Base-by-base conservation (phyloP, 192 early-diverging fungal genomes). In the Backusella luteola region DNA sequence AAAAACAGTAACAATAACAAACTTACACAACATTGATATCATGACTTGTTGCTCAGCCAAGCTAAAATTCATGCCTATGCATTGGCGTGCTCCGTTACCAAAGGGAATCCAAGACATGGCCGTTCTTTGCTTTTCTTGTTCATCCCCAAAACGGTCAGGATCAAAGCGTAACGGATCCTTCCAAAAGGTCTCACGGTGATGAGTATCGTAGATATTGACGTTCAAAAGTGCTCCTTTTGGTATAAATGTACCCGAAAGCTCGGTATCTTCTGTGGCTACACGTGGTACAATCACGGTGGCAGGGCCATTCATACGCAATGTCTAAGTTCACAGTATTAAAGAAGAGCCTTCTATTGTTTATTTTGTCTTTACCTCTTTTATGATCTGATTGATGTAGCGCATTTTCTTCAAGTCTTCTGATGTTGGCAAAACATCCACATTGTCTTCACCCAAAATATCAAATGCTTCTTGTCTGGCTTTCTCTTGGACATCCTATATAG, bases 21-120 rank as follows among this genome's bases (percentile, higher is more conserved):
- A 76, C 75, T 73, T 76, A 80, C 79, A 39, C 67, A 76, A 87
- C 80, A 90, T 89, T 3, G 87, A 68, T 8, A 90, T 73, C 12
- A 86, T 76, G 5, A 91, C 84, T 17, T 82, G 82, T 77, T 89
- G 88, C 77, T 91, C 89, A 15, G 86, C 73, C 34, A 91, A 78
- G n/a, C 84, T 83, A 73, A 91, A 93, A 71, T 89, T 88, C 87
- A 87, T 89, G 49, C 89, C 91, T 14, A 91, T 80, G 75, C 87
- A 91, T 79, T 88, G 83, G 39, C 86, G 86, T 19, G 81, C 67
- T 11, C 92, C 92, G 21, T 83, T 80, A 67, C 90, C 85, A 74
- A 93, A 93, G 11, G 92, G 83, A 21, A 89, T 49, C 74, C 82
- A 91, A 11, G 83, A 39, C 46, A 76, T 21, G 0, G 46, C 44